Percentiles rank a stretch among this genome's conserved stretches.
Conservation (phyloP, 2,329 filamentous ascomycete genomes). For the Claviceps digitariae region DNA sequence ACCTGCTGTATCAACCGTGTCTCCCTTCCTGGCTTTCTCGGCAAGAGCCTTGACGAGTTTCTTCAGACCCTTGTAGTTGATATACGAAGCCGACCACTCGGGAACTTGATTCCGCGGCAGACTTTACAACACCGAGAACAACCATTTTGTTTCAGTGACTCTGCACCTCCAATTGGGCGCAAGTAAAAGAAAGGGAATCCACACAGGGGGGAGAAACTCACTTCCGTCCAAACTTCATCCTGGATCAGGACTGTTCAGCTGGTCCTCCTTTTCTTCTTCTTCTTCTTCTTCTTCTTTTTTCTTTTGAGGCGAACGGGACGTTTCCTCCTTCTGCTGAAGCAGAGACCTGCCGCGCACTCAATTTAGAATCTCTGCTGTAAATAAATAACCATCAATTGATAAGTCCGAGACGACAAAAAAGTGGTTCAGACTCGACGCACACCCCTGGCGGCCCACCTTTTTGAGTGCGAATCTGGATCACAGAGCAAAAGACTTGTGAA, state of each 20-base stretch:
- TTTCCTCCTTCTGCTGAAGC: not conserved
- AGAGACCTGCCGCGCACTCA: not conserved
- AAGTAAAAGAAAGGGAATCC: not conserved
- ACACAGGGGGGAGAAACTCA: slow-evolving; percentile 21
- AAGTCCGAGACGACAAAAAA: not conserved
- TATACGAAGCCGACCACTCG: slow-evolving; percentile 73
- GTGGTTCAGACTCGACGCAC: not conserved
- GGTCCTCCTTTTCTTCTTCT: not conserved
- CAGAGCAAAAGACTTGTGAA: not conserved
- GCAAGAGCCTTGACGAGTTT: slow-evolving; percentile 81
- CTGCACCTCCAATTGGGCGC: slow-evolving; percentile 1
- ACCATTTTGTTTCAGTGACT: slow-evolving; percentile 7
- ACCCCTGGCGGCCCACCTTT: not conserved
- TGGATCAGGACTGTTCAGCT: not conserved
- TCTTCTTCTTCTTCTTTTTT: not conserved
- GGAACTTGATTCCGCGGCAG: slow-evolving; percentile 74
- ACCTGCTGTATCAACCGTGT: slow-evolving; percentile 83
- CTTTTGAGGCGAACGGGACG: not conserved
- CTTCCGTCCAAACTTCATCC: slow-evolving; percentile 53
- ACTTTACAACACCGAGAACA: slow-evolving; percentile 21
- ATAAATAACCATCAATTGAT: not conserved
- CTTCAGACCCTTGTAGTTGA: slow-evolving; percentile 86
- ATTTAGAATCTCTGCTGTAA: not conserved
- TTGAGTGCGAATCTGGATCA: not conserved
- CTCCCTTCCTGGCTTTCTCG: slow-evolving; percentile 50